Evolutionary conservation across 2,329 filamentous ascomycete species (phyloP), one percentile per base, ranked within the genome.

Genomic region (Calycina herbarum): DNA sequence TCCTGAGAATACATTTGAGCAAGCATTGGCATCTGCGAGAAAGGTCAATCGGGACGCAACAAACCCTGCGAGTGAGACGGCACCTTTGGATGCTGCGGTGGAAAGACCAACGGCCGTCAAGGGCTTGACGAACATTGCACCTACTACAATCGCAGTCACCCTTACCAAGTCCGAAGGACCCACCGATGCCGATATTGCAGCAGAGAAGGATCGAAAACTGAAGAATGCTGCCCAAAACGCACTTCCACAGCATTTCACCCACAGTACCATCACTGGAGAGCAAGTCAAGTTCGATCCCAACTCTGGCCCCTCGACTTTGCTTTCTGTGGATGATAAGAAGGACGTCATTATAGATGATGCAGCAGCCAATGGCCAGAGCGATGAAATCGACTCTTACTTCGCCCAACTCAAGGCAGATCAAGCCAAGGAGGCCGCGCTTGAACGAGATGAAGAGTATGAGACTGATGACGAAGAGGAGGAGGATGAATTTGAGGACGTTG

Each of bases 1-100:
- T 6, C 91, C 92, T 1, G 89, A 89, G 69, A 89, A 90, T 74
- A 89, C 86, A 69, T 93, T 92, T 70, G 89, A 93, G 60, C 82
- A 85, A 27, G 90, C 91, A 2, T 81, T 91, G 29, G 81, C 84
- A 29, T 84, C 84, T 61, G 84, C 86, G 20, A 82, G 87, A 15
- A 87, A 88, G 2, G 85, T 94, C 31, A 78, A 86, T 62, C 85
- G 90, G 69, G 87, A 91, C 69, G 84, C 87, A 54, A 86, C 85
- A 11, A 82, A 93, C 75, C 89, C 90, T 68, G 86, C 85, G 5
- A 85, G 83, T 20, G 80, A 82, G 60, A 88, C 86, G 6, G 80
- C 85, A 40, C 83, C 86, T 24, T 82, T 89, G 10, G 85, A 88
- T 62, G 74, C 79, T 33, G 78, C 79, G 3, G 76, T 80, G 7